phyloP scores from a whole-genome alignment of 169 alveolate species.

The Plasmodium sp. region DNA sequence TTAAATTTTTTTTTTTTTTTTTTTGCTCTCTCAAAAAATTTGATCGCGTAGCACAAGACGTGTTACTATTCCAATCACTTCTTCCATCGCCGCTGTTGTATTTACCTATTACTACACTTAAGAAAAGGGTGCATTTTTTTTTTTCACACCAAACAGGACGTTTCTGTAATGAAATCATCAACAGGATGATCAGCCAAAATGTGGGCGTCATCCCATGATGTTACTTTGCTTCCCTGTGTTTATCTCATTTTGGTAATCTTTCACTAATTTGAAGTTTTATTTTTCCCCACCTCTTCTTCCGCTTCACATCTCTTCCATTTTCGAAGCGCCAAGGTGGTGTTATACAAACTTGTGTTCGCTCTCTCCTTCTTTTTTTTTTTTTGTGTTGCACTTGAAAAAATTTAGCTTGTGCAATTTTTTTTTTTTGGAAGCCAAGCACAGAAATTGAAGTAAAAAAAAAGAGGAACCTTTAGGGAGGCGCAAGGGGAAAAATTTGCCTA shows the following conservation, averaged over 20 bases:
- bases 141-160: conserved; percentile 9
- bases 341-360: background rate
- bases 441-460: background rate
- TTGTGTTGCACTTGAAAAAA: background rate
- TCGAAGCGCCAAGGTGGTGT: background rate
- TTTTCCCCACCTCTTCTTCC: background rate
- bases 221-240: background rate
- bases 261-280: background rate
- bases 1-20: background rate
- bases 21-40: background rate
- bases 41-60: background rate
- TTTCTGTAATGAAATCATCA: conserved; percentile 36
- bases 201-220: conserved; percentile 27
- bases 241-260: background rate
- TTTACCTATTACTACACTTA: background rate
- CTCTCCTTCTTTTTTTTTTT: background rate
- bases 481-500: background rate
- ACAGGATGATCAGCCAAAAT: conserved; percentile 29
- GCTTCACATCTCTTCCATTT: background rate
- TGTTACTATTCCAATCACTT: background rate
- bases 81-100: background rate
- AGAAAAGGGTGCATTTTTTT: conserved; percentile 8
- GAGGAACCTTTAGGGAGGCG: background rate
- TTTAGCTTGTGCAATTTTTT: conserved; percentile 3
- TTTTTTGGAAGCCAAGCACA: background rate